phyloP scores from a whole-genome alignment of 495 filamentous ascomycete genomes.

The Usnea hakonensis region DNA sequence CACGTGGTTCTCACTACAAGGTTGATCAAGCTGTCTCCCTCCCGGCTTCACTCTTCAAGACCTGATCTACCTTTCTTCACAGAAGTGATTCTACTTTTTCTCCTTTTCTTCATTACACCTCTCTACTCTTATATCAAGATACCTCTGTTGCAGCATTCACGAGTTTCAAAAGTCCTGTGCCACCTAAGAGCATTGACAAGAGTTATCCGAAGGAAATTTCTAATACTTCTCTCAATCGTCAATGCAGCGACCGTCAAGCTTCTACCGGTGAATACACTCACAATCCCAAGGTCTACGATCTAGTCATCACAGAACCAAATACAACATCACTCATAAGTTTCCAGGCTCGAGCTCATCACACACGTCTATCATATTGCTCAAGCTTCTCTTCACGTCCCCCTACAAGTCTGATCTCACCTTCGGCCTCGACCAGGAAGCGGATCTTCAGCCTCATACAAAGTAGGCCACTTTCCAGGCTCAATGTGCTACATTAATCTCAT shows the following conservation, averaged over 20 bases:
- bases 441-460: background rate
- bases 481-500: background rate
- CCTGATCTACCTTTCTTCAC: no score
- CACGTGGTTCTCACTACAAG: no score
- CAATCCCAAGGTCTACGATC: background rate
- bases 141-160: background rate
- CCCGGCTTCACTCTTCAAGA: background rate
- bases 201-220: background rate
- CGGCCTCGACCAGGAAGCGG: background rate
- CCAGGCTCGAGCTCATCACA: background rate
- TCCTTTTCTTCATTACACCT: background rate
- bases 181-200: background rate
- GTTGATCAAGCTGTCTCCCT: no score
- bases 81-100: background rate
- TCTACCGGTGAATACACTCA: background rate
- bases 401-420: background rate
- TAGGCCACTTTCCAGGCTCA: background rate
- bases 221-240: background rate
- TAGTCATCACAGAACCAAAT: background rate
- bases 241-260: background rate
- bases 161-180: background rate
- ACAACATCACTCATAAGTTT: background rate
- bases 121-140: background rate
- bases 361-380: background rate
- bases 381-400: background rate